phyloP scores from a whole-genome alignment of 305 asterid genomes.

The Fraxinus angustifolia region DNA sequence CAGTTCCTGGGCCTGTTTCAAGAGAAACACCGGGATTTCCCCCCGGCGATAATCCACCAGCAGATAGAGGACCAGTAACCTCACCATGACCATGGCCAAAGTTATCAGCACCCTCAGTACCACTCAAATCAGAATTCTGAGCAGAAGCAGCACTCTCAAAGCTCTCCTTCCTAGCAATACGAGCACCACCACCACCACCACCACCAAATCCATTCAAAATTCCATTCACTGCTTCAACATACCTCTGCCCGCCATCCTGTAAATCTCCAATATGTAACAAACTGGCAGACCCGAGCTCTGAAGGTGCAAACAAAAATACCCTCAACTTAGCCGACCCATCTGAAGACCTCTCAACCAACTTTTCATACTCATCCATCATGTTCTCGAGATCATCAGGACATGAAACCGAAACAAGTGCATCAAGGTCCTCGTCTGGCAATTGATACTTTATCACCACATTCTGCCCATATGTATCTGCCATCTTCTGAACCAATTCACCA shows the following conservation, averaged over 20 bases:
- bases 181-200: conserved; percentile 29
- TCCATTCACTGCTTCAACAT: conserved; percentile 93
- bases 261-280: conserved; percentile 46
- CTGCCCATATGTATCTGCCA: conserved; percentile 52
- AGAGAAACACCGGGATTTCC: conserved; percentile 36
- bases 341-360: conserved; percentile 61
- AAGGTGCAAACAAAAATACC: conserved; percentile 77
- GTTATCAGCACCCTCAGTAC: conserved; percentile 58
- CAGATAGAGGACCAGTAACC: conserved; percentile 39
- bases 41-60: conserved; percentile 45
- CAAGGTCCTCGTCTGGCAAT: conserved; percentile 95
- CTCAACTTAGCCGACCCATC: conserved; percentile 88
- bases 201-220: conserved; percentile 43
- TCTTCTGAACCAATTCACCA: conserved; percentile 58
- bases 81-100: conserved; percentile 40
- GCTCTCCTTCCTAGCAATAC: conserved; percentile 70
- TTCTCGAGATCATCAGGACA: conserved; percentile 91
- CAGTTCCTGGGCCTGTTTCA: conserved; percentile 39
- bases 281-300: conserved; percentile 57
- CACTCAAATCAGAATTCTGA: conserved; percentile 62
- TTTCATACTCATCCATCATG: conserved; percentile 97
- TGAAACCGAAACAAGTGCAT: conserved; percentile 89
- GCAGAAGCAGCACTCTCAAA: conserved; percentile 64
- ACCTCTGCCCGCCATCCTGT: conserved; percentile 72
- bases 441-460: conserved; percentile 79